Base-by-base conservation (phyloP, 208 protist species). In the Trypanosoma platydactyli region DNA sequence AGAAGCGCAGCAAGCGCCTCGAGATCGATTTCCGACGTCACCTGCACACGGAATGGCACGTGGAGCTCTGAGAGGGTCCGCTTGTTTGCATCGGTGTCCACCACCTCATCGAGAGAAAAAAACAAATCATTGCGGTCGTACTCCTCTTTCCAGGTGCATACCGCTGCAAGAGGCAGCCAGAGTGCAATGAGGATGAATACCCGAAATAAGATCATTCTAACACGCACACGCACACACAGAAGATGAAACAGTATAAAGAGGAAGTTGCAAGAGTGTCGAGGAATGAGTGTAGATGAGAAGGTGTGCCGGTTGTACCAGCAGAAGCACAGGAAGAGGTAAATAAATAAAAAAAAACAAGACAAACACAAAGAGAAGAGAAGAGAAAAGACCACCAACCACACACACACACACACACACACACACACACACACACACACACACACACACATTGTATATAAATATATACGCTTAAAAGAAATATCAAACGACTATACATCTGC, bases 21-120 rank as follows among this genome's bases (percentile, higher is more conserved):
- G 11, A 54, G 46, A 20, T 71, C 60, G 5, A 56, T 24, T 20
- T 12, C 18, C 38, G 52, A 59, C 7, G 35, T 9, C 33, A 73
- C 12, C 42, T 16, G 20, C 35, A 73, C 44, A 41, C 50, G 60
- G 20, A 73, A 24, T 42, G 68, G 68, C 9, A 73, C 1, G 22
- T 4, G n/a, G 29, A 67, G 35, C 16, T 65, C 20, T 18, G 60
- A 63, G 5, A 73, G 54, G 25, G 67, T 24, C 27, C 54, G 68
- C 33, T 57, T 41, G 49, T 67, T 73, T 30, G 9, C 42, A 25
- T 3, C 50, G 4, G 33, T 5, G 15, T 56, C 45, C 20, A 29
- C 24, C 7, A 51, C n/a, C 18, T 35, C 22, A 73, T 67, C 16
- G 4, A 38, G 4, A 22, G 53, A 44, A 40, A 25, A 51, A 44